Evolutionary conservation across 495 filamentous ascomycete genomes (phyloP).

Genomic region (Ascodesmis nigricans): DNA sequence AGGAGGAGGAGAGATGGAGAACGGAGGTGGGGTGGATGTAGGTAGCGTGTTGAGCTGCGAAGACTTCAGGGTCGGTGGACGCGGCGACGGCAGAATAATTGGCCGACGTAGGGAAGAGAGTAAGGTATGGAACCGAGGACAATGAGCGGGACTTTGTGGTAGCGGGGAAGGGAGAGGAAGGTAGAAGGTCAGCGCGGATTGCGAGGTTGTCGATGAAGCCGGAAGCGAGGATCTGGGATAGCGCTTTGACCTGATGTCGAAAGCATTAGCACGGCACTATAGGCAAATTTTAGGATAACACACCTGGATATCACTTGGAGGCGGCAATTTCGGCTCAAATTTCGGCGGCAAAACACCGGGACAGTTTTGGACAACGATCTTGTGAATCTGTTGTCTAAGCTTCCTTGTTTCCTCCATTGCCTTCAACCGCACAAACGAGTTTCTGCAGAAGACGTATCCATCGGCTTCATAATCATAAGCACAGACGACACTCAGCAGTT

Average conservation of each 20-base stretch:
- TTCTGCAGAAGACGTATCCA: slow-evolving; percentile 44
- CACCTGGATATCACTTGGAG: slow-evolving; percentile 42
- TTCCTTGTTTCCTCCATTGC: slow-evolving; percentile 66
- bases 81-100: slow-evolving; percentile 27
- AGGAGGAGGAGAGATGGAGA: slow-evolving; percentile 45
- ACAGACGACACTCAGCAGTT: slow-evolving; percentile 64
- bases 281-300: too few species aligned
- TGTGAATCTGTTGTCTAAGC: slow-evolving; percentile 58
- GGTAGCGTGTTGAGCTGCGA: slow-evolving; percentile 34
- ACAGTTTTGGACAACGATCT: slow-evolving; percentile 55
- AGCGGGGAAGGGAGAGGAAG: slow-evolving; percentile 43
- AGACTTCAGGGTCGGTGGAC: neutral
- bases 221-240: slow-evolving; percentile 76
- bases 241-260: slow-evolving; percentile 41
- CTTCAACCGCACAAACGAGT: slow-evolving; percentile 69
- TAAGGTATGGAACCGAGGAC: slow-evolving; percentile 75
- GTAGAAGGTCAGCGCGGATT: slow-evolving; percentile 69
- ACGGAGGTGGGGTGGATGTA: slow-evolving; percentile 72
- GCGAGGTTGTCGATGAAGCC: slow-evolving; percentile 93
- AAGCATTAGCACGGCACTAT: too few species aligned
- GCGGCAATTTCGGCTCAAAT: slow-evolving; percentile 38
- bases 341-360: slow-evolving; percentile 41
- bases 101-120: slow-evolving; percentile 47
- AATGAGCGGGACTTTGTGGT: slow-evolving; percentile 58
- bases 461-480: slow-evolving; percentile 59